These are phyloP conservation scores for Pseudisothecium myosuroides DNA, from an alignment of 225 moss, liverwort and hornwort genomes.

Conservation along the genomic window DNA sequence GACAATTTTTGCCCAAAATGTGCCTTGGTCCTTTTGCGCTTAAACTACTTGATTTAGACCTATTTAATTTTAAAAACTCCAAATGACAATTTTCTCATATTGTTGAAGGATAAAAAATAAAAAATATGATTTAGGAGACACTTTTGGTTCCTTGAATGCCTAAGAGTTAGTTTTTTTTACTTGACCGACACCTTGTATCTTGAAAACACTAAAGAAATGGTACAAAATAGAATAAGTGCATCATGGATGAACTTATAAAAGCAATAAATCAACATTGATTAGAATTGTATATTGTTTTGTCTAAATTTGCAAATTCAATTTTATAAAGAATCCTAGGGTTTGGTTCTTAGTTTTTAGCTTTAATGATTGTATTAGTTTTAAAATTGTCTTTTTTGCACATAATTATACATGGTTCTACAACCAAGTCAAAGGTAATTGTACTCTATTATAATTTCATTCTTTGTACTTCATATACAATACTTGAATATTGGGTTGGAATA, in stretches of 20 bases:
- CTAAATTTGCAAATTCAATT: neutral
- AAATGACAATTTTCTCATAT: neutral
- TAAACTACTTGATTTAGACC: neutral
- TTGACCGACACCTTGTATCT: neutral
- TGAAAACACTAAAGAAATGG: neutral
- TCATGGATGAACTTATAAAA: neutral
- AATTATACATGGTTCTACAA: too few species aligned
- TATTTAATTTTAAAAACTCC: neutral
- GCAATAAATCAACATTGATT: neutral
- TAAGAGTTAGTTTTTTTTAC: too few species aligned
- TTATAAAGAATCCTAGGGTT: neutral
- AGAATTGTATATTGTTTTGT: neutral
- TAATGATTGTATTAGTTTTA: neutral
- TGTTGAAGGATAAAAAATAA: neutral
- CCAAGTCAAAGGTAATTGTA: neutral
- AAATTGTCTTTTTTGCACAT: neutral
- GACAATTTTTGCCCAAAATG: too few species aligned
- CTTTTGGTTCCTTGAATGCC: neutral
- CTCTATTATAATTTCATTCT: neutral
- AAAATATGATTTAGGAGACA: neutral
- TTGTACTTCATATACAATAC: neutral
- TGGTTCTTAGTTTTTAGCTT: neutral
- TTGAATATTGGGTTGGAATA: too few species aligned
- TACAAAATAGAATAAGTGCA: neutral
- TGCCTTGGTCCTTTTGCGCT: too few species aligned